Evolutionary conservation across 495 filamentous ascomycete genomes (phyloP), one percentile per base, ranked within the genome.

Genomic region (Saxispiralis lemnorum): DNA sequence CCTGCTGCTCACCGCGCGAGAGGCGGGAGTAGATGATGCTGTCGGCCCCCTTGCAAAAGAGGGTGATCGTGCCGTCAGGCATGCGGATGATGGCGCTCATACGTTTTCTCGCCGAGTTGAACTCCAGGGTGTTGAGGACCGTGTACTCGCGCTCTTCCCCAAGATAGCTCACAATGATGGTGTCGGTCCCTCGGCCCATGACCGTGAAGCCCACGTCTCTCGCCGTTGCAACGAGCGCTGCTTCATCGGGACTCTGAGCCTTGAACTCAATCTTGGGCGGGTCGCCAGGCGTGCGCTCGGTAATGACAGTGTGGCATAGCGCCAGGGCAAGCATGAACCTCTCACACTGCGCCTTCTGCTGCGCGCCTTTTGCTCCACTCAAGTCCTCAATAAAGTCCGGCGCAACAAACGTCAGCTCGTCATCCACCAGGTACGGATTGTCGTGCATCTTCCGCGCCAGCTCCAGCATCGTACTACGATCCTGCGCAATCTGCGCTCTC

Each of bases 71-170:
- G 31, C 86, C 86, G 55, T 95, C 76, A 3, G 92, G 92, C 88
- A 96, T 96, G 44, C 78, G 75, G 34, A 99, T 78, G 46, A 99
- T 95, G 1, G 89, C 81, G 61, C 92, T 96, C 92, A 99, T 99
- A 44, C 92, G 76, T 61, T 99, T 99, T 52, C 92, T 70, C 7
- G 83, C 79, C 2, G 89, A 96, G 62, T 96, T 96, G 67, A 99
- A 99, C 57, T 99, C 92, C 32, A 99, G 73, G 5, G 83, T 93
- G 59, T 93, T 96, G 31, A 99, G 71, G 16, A 99, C 81, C 9
- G 75, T 78, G 55, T 82, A 99, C 35, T 82, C 75, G 44, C 68
- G 70, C 47, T 95, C 82, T 53, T 82, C 69, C 36, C 92, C 92
- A 68, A 89, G 73, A 21, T 93, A 67, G 51, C 93, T 95, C 46